Evolutionary conservation across 768 basidiomycete species (phyloP), one percentile per base, ranked within the genome.

Genomic region (Boletus pseudo-olivaceus): DNA sequence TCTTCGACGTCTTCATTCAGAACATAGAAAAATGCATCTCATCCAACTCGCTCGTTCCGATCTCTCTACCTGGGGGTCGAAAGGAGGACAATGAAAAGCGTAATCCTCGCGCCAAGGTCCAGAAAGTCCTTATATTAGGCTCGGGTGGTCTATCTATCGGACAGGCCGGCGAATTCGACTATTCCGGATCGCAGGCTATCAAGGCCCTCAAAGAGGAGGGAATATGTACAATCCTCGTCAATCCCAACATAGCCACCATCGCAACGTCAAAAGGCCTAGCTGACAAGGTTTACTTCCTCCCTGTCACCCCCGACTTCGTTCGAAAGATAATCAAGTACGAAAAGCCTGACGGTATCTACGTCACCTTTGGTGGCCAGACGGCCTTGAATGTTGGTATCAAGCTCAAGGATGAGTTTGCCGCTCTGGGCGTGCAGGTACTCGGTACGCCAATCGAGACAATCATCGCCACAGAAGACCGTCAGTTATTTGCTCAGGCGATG

Each of bases 271-370:
- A 94, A 64, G 95, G 97, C 57, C 83, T 99, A 47, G 97, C 97
- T 23, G 97, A 99, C 78, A 98, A 98, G 73, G 96, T 99, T 46
- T 99, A 98, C 78, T 99, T 98, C 82, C 81, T 99, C 10, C 97
- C 97, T 43, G 97, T 98, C 53, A 98, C 92, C 12, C 92, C 94
- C 56, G 97, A 99, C 58, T 98, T 97, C 63, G 94, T 98, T 53
- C 88, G 89, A 69, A 97, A 95, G 76, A 88, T 99, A 75, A 97
- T 99, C 80, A 88, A 93, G 74, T 97, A 90, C 75, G 97, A 99
- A 80, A 91, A 93, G 69, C 97, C 97, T 1, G 96, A 98, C 65
- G 97, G 97, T 47, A 99, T 98, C 68, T 98, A 98, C 69, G 92
- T 95, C 55, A 98, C 97, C 0, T 99, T 98, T 59, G 97, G 96